Evolutionary conservation across 2,329 filamentous ascomycete species (phyloP), one percentile per base, ranked within the genome.

Genomic region (Verruconis gallopava): DNA sequence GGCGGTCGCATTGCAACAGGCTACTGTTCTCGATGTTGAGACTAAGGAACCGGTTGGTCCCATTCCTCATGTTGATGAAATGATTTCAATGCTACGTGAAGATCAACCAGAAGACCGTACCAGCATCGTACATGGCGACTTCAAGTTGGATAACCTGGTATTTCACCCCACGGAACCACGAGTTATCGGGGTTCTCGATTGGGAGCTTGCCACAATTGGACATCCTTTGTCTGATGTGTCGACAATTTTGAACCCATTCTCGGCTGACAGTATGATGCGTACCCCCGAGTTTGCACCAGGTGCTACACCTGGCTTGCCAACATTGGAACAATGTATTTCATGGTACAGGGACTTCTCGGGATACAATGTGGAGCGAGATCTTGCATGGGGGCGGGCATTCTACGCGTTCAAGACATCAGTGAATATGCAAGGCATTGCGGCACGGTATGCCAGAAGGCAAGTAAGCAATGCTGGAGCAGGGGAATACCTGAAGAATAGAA

Each of bases 391-490:
- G 3, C 67, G 69, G 49, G 68, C 72, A 1, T 78, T 78, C 56
- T 67, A 68, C 42, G 63, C 68, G 22, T 74, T 72, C 54, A 60
- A 73, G 22, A 68, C 67, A 38, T 66, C 65, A 21, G 64, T 76
- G 30, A 75, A 77, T 52, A 73, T 65, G 75, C 88, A 95, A 66
- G 88, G 88, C 4, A 94, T 95, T 56, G 85, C 85, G 41, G 86
- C 86, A 38, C 67, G 88, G 48, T 80, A 80, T 57, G 88, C 88
- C 22, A 65, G 71, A 41, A 68, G 86, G 40, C 86, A 95, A 69
- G 86, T 88, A 35, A 93, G 84, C 62, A 93, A 84, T 59, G 80
- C 75, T 45, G 72, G 79, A 57, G 88, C 88, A 6, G 72, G 67
- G 51, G 70, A 77, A 38, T 81, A 91, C 58, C 25, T 30, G 9